These are phyloP conservation scores for Mortierella hygrophila DNA, from an alignment of 192 early-diverging fungal species.

Conservation along the genomic window DNA sequence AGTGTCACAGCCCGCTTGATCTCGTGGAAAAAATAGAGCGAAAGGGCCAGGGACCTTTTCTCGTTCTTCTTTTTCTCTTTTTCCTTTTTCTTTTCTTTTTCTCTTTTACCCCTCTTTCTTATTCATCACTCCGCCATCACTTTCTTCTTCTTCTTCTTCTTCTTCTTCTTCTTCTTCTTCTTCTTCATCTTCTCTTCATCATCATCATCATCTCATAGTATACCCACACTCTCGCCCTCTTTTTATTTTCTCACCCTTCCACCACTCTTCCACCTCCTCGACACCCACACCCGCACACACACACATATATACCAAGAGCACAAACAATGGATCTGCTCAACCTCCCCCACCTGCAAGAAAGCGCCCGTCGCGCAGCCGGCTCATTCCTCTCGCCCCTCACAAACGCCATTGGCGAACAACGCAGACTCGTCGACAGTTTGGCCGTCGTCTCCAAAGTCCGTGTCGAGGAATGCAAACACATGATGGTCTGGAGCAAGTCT, in stretches of 20 bases:
- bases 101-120: background rate
- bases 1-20: background rate
- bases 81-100: slow-evolving; percentile 1
- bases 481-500: slow-evolving; percentile 54
- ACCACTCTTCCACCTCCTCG: background rate
- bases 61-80: background rate
- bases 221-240: background rate
- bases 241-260: background rate
- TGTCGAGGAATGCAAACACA: slow-evolving; percentile 55
- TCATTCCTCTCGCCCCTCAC: slow-evolving; percentile 52
- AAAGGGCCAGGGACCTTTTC: background rate
- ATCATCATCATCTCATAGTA: background rate
- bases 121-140: background rate
- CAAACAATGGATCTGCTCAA: slow-evolving; percentile 39
- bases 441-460: slow-evolving; percentile 46
- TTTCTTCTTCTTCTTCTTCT: background rate
- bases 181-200: background rate
- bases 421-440: slow-evolving; percentile 42
- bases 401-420: slow-evolving; percentile 54
- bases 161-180: too few relatives aligned
- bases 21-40: background rate
- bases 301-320: too few relatives aligned
- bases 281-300: background rate
- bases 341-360: slow-evolving; percentile 45
- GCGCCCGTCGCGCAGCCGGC: slow-evolving; percentile 47